Evolutionary conservation across 1,284 basidiomycete species (phyloP).

Genomic region (Trichosporon asahii): DNA sequence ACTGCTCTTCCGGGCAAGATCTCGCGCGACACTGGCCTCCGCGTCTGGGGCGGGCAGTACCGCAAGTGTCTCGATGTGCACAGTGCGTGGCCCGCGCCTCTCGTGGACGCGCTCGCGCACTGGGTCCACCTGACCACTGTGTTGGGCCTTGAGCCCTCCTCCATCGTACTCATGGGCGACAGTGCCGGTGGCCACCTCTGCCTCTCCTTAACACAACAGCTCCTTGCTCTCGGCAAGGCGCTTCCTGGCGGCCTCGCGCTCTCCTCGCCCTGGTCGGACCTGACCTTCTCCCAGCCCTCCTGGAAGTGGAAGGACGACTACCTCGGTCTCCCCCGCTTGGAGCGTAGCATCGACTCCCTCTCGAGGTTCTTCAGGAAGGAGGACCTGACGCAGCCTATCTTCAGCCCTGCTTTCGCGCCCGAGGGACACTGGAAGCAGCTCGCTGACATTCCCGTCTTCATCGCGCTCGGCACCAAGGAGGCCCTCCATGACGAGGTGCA

Average conservation of each 20-base stretch:
- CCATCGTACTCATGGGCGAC: conserved; percentile 22
- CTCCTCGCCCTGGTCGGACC: conserved; percentile 60
- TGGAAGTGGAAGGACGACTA: conserved; percentile 20
- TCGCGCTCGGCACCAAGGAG: conserved; percentile 43
- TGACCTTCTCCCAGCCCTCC: conserved; percentile 36
- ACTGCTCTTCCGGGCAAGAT: conserved; percentile 17
- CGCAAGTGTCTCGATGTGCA: conserved; percentile 19
- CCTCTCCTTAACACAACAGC: conserved; percentile 20
- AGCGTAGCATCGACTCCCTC: conserved; percentile 17
- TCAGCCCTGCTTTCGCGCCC: conserved; percentile 28
- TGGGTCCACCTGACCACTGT: conserved; percentile 19
- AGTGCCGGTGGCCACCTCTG: conserved; percentile 24
- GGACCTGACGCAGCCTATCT: conserved; percentile 17
- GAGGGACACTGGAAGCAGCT: conserved; percentile 27
- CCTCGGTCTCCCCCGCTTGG: conserved; percentile 16
- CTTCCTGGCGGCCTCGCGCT: conserved; percentile 58
- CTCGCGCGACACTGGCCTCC: conserved; percentile 13
- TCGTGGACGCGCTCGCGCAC: conserved; percentile 25
- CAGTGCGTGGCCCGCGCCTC: conserved; percentile 22
- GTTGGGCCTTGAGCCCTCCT: conserved; percentile 19
- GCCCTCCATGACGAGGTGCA: conserved; percentile 37
- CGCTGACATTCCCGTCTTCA: conserved; percentile 27
- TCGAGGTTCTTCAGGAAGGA: conserved; percentile 23
- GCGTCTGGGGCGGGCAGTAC: conserved; percentile 21
- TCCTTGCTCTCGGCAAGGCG: conserved; percentile 9